These are phyloP conservation scores for Diplodia scrobiculata DNA, from an alignment of 2,329 filamentous ascomycete species.

Conservation along the genomic window DNA sequence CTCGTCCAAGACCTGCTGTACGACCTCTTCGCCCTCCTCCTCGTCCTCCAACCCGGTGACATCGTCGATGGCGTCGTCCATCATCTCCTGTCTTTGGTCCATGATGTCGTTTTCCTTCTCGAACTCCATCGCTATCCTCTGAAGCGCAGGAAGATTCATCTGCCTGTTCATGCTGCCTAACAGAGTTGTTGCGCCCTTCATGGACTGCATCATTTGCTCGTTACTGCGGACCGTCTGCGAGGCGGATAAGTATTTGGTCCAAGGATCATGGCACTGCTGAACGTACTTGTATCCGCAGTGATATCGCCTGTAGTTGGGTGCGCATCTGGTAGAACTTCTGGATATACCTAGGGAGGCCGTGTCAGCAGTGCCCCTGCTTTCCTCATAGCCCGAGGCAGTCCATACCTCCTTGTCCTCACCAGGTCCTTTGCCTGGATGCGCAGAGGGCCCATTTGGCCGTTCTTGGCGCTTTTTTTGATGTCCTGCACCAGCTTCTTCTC, in stretches of 20 bases:
- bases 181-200: conserved; percentile 94
- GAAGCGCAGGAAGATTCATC: conserved; percentile 94
- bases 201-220: conserved; percentile 99
- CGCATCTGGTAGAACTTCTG: conserved; percentile 99
- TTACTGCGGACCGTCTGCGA: conserved; percentile 90
- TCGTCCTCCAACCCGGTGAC: conserved; percentile 89
- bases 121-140: conserved; percentile 98
- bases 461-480: conserved; percentile 98
- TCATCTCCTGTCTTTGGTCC: conserved; percentile 99
- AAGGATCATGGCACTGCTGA: not conserved
- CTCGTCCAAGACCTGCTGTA: conserved; percentile 94
- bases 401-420: conserved; percentile 79
- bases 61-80: conserved; percentile 98
- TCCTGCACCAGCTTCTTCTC: conserved; percentile 95
- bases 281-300: conserved; percentile 82
- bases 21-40: conserved; percentile 94
- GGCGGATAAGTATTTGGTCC: conserved; percentile 31
- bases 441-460: conserved; percentile 96
- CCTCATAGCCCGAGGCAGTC: conserved; percentile 20
- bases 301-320: conserved; percentile 95
- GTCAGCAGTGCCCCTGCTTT: not conserved
- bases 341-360: conserved; percentile 67
- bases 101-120: conserved; percentile 99
- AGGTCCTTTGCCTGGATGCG: conserved; percentile 98
- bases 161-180: conserved; percentile 95